Evolutionary conservation across 305 asterid species (phyloP).

Genomic region (Fraxinus baroniana): DNA sequence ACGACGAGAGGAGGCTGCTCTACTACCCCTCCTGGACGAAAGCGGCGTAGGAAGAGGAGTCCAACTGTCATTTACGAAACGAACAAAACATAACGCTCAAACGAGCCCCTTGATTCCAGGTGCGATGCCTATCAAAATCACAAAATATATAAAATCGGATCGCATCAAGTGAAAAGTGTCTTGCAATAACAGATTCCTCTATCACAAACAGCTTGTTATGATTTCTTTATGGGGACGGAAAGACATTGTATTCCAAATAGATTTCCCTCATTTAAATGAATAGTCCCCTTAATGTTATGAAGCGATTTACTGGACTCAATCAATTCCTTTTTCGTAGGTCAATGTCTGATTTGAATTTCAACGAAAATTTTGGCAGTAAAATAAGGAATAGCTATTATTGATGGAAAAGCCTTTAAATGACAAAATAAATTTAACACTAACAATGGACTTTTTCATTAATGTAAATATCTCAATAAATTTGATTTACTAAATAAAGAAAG

Average conservation of each 20-base stretch:
- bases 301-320: not conserved
- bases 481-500: not conserved
- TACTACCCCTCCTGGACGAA: not conserved
- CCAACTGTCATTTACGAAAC: not conserved
- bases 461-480: not conserved
- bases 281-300: not conserved
- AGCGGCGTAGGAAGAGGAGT: not conserved
- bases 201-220: too few relatives aligned
- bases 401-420: not conserved
- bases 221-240: not conserved
- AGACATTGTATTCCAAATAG: not conserved
- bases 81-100: not conserved
- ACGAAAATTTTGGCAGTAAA: not conserved
- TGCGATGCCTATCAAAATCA: not conserved
- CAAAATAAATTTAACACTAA: not conserved
- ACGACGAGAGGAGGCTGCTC: not conserved
- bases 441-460: not conserved
- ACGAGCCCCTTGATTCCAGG: not conserved
- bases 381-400: not conserved
- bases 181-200: not conserved
- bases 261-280: not conserved
- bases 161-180: not conserved
- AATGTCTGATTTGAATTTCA: not conserved
- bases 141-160: not conserved
- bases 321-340: not conserved